These are phyloP conservation scores for Mucor irregularis DNA, from an alignment of 371 early-diverging fungal species.

Conservation along the genomic window DNA sequence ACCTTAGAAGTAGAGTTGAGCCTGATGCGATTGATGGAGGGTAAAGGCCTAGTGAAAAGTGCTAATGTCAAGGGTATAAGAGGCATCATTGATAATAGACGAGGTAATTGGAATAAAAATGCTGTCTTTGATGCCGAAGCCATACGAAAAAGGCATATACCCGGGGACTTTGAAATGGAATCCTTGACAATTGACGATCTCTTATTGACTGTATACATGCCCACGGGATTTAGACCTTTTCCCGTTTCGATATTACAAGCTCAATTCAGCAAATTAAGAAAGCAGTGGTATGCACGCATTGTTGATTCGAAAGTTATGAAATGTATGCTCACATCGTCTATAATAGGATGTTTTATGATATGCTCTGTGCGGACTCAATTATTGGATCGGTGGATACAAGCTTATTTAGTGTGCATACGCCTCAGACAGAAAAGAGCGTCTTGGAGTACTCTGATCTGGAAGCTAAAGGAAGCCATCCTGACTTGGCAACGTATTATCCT, in stretches of 20 bases:
- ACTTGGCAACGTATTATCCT: slow-evolving; percentile 31
- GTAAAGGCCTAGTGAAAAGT: slow-evolving; percentile 84
- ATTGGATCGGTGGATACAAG: slow-evolving; percentile 93
- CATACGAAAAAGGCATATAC: slow-evolving; percentile 61
- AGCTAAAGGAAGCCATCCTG: slow-evolving; percentile 28
- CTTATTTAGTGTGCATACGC: slow-evolving; percentile 87
- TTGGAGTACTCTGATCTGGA: slow-evolving; percentile 25
- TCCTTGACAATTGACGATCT: slow-evolving; percentile 53
- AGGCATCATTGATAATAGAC: slow-evolving; percentile 85
- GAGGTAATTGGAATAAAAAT: slow-evolving; percentile 76
- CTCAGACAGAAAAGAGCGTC: slow-evolving; percentile 63
- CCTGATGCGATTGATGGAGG: slow-evolving; percentile 88
- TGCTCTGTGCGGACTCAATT: slow-evolving; percentile 84
- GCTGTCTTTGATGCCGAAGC: slow-evolving; percentile 59
- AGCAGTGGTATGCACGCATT: slow-evolving; percentile 89
- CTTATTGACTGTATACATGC: slow-evolving; percentile 31
- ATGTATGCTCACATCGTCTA: background rate
- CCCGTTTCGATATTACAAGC: slow-evolving; percentile 85
- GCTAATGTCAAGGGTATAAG: slow-evolving; percentile 83
- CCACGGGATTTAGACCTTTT: slow-evolving; percentile 83
- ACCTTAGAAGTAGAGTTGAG: slow-evolving; percentile 86
- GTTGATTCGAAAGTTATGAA: too few relatives aligned
- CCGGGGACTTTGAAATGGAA: slow-evolving; percentile 86
- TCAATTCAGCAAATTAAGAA: slow-evolving; percentile 76
- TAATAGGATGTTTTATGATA: slow-evolving; percentile 53